Conservation (phyloP, 2,329 filamentous ascomycete genomes). For the Sclerotinia trifoliorum region DNA sequence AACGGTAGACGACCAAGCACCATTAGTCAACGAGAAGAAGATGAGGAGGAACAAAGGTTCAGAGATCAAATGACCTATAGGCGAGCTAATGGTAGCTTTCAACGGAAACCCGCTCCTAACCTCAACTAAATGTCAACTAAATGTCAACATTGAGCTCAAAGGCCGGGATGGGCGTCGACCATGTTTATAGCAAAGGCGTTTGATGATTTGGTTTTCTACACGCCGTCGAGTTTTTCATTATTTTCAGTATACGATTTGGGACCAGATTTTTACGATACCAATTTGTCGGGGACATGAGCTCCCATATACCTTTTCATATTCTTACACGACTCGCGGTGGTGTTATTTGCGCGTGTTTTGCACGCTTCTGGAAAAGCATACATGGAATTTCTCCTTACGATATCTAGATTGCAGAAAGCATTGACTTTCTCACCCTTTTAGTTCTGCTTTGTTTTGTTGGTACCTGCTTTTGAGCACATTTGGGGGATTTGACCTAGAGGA, state of each 20-base stretch:
- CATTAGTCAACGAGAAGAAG: slow-evolving; percentile 29
- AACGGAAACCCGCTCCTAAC: neutral
- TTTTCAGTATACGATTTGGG: slow-evolving; percentile 12
- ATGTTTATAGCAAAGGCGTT: slow-evolving; percentile 18
- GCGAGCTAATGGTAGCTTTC: slow-evolving; percentile 36
- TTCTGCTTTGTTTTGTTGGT: slow-evolving; percentile 15
- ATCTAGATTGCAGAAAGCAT: slow-evolving; percentile 13
- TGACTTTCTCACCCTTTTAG: neutral
- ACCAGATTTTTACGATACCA: slow-evolving; percentile 17
- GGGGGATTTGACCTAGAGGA: neutral
- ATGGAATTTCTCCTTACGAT: slow-evolving; percentile 24
- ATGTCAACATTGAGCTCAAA: neutral
- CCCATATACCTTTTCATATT: neutral
- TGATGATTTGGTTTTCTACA: neutral
- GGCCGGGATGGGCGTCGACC: too few relatives aligned
- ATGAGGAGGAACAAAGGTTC: slow-evolving; percentile 29
- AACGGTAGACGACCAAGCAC: slow-evolving; percentile 46
- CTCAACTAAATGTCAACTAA: neutral
- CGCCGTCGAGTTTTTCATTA: slow-evolving; percentile 6
- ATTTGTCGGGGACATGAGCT: slow-evolving; percentile 7
- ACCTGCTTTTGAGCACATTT: neutral
- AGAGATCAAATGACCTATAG: slow-evolving; percentile 34
- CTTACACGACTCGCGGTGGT: slow-evolving; percentile 2
- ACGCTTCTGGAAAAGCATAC: slow-evolving; percentile 18
- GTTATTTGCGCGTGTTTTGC: neutral